Evolutionary conservation across 306 rosid species (phyloP), one percentile per base, ranked within the genome.

Genomic region (Herpetospermum pedunculosum): DNA sequence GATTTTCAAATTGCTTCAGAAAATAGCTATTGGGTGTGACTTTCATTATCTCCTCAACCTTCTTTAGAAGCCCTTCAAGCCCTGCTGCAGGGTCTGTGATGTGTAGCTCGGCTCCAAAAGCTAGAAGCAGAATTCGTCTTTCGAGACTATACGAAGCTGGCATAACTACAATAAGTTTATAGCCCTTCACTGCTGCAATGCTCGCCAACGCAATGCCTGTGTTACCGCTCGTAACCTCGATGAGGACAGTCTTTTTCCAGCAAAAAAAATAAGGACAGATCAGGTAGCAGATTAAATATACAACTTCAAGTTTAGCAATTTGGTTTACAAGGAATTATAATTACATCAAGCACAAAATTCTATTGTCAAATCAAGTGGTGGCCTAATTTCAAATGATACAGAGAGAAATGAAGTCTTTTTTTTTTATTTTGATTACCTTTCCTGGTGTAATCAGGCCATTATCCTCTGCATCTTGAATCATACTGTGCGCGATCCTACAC

Each of bases 401-500:
- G 29, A 9, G 8, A 54, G 40, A 54, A 30, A n/a, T 12, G 15
- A 49, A 44, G 37, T 40, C 44, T 29, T 38, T 8, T 46, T n/a
- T n/a, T n/a, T n/a, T n/a, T n/a, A n/a, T n/a, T n/a, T n/a, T 84
- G 29, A 77, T 25, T 68, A 83, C 96, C 95, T 92, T 90, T 55
- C 96, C 95, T 4, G 91, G 96, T 2, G 92, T 85, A 43, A 92
- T 85, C n/a, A 90, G 82, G 25, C 96, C 96, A 40, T 84, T 85
- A 21, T 77, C 90, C 78, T 92, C 91, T 1, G 96, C 98, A 63
- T 92, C 95, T 49, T 88, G 77, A 63, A 90, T 90, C 98, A 92
- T 90, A 67, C 92, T 85, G 35, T 77, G 50, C 0, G 90, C 95
- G 44, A 83, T 84, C 84, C 96, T 92, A 85, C 76, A 76, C 21